Evolutionary conservation across 768 basidiomycete genomes (phyloP).

Genomic region (Kwoniella pini): DNA sequence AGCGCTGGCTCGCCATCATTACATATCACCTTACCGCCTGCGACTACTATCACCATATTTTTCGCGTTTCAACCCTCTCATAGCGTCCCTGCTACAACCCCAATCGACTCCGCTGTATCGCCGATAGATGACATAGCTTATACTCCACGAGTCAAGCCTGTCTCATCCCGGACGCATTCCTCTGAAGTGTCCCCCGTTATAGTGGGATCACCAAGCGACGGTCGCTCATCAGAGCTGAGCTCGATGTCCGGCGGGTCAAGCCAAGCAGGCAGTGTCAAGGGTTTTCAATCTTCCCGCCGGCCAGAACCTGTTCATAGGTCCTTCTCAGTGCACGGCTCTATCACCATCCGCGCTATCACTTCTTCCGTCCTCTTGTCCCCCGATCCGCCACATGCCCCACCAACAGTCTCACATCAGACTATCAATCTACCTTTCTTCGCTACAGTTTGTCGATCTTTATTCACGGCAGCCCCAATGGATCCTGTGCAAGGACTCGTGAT

Average conservation of each 20-base stretch:
- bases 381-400: neutral
- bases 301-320: slow-evolving; percentile 40
- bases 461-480: slow-evolving; percentile 42
- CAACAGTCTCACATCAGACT: slow-evolving; percentile 20
- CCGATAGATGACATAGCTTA: slow-evolving; percentile 23
- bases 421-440: slow-evolving; percentile 47
- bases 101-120: slow-evolving; percentile 3
- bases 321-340: slow-evolving; percentile 43
- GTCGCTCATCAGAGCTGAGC: slow-evolving; percentile 13
- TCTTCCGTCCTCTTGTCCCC: neutral
- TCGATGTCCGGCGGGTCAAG: slow-evolving; percentile 26
- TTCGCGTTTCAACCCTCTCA: slow-evolving; percentile 41
- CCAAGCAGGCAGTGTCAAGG: slow-evolving; percentile 22
- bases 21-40: slow-evolving; percentile 21
- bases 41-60: slow-evolving; percentile 28
- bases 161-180: slow-evolving; percentile 24
- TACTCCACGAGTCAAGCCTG: slow-evolving; percentile 40
- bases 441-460: slow-evolving; percentile 48
- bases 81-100: slow-evolving; percentile 6
- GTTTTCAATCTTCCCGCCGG: slow-evolving; percentile 9
- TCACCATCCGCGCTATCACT: slow-evolving; percentile 34
- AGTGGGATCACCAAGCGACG: slow-evolving; percentile 5
- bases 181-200: slow-evolving; percentile 22
- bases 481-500: slow-evolving; percentile 31
- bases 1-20: slow-evolving; percentile 22